Percentiles rank a stretch among this genome's conserved stretches.
Conservation (phyloP, 1,284 basidiomycete species). For the Moniliophthora roreri region DNA sequence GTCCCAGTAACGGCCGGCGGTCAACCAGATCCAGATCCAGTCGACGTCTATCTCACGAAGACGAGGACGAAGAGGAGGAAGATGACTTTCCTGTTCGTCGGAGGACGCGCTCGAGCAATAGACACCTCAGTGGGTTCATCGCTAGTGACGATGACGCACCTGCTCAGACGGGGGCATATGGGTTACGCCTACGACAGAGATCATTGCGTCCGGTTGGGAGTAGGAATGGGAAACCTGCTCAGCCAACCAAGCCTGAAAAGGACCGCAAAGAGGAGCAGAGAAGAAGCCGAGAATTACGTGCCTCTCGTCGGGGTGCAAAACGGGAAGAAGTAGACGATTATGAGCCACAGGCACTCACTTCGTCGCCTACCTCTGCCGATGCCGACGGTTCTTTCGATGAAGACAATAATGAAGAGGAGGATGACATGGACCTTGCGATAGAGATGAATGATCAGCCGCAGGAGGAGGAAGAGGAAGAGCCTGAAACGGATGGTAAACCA, state of each 20-base stretch:
- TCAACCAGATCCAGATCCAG: conserved; percentile 7
- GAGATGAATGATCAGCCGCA: conserved; percentile 35
- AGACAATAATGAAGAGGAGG: conserved; percentile 39
- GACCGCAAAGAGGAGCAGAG: conserved; percentile 9
- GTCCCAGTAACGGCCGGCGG: conserved; percentile 15
- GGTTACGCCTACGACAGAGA: not conserved
- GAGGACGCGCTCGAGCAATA: conserved; percentile 22
- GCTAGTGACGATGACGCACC: conserved; percentile 11
- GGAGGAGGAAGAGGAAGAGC: conserved; percentile 46
- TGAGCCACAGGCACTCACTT: conserved; percentile 37
- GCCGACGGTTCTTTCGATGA: conserved; percentile 61
- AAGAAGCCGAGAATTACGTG: conserved; percentile 23
- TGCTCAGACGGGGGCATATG: not conserved
- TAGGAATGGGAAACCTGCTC: conserved; percentile 2
- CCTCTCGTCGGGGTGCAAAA: conserved; percentile 28
- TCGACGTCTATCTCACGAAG: conserved; percentile 16
- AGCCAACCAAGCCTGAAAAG: not conserved
- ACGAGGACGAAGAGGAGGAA: conserved; percentile 39
- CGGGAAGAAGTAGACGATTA: conserved; percentile 53
- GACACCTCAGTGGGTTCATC: conserved; percentile 11
- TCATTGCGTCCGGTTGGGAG: not conserved
- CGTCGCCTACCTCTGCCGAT: conserved; percentile 51
- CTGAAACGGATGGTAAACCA: conserved; percentile 51
- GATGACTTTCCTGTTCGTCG: conserved; percentile 24
- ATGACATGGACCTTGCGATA: conserved; percentile 40